Evolutionary conservation across 768 basidiomycete genomes (phyloP).

Genomic region (Cantharellus cinnabarinus): DNA sequence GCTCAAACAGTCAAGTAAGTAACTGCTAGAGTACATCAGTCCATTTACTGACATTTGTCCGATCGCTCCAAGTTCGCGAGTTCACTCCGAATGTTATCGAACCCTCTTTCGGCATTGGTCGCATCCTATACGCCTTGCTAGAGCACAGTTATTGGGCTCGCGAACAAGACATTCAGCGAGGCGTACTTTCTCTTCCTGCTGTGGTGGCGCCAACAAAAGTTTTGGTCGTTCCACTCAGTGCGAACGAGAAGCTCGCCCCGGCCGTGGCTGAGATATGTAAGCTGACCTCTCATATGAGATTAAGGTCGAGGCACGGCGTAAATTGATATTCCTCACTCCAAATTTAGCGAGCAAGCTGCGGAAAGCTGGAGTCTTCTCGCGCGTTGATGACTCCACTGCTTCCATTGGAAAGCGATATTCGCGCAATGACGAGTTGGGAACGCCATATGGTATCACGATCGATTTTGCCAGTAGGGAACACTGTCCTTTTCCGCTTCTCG

Average conservation of each 20-base stretch:
- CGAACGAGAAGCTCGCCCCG: constrained; percentile 64
- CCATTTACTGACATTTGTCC: constrained; percentile 9
- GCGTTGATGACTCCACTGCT: constrained; percentile 89
- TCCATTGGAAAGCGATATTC: constrained; percentile 95
- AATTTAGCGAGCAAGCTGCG: constrained; percentile 63
- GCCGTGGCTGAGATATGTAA: constrained; percentile 77
- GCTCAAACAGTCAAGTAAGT: constrained; percentile 60
- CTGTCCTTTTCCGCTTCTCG: not conserved
- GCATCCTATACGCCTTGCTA: constrained; percentile 80
- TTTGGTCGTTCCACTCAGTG: constrained; percentile 84
- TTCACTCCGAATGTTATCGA: constrained; percentile 97
- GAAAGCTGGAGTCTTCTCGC: constrained; percentile 69
- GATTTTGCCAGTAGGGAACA: constrained; percentile 71
- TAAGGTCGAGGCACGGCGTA: constrained; percentile 3
- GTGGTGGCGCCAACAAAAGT: constrained; percentile 90
- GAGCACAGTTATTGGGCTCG: constrained; percentile 95
- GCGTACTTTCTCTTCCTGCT: constrained; percentile 76
- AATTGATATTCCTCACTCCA: not conserved
- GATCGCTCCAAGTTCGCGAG: constrained; percentile 50
- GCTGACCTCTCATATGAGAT: constrained; percentile 19
- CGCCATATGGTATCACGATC: constrained; percentile 87
- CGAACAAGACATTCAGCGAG: constrained; percentile 78
- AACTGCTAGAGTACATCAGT: constrained; percentile 1
- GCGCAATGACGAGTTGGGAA: constrained; percentile 94
- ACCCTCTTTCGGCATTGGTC: constrained; percentile 93